Evolutionary conservation across 768 basidiomycete species (phyloP), one percentile per base, ranked within the genome.

Genomic region (Lentinula sp.): DNA sequence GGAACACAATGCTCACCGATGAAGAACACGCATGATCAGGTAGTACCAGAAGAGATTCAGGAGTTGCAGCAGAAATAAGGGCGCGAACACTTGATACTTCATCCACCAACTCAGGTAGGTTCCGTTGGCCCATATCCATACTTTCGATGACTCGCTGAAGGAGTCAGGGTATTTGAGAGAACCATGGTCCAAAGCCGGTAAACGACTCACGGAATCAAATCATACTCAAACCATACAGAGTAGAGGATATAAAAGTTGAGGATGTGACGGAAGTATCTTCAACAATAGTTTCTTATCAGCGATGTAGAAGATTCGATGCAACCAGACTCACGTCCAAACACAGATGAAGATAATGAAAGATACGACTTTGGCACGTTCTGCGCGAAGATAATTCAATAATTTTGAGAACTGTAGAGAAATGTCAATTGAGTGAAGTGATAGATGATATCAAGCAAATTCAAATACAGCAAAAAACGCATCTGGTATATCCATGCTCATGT

Each of bases 401-500:
- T 98, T 98, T 16, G 91, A 87, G 57, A 89, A 73, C 93, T 95
- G 62, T 4, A 59, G 13, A 39, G 5, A 23, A 51, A 51, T 43
- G 37, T 21, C 52, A 6, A 39, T 4, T 43, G 28, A 46, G 13
- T 54, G 5, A 54, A 45, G 28, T 46, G 7, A 9, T 11, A 48
- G 7, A 2, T 21, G 45, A 18, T 28, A 52, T 11, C n/a, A 35
- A n/a, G 40, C 37, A 56, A 59, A 21, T 48, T 10, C 46, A 75
- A 89, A 64, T 64, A 93, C 89, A 13, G 92, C 94, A 13, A 99
- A 79, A 73, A 89, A 91, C 37, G 85, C 75, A 70, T 99, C 97
- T 0, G 95, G 94, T 21, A 95, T 80, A 75, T 99, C 97, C 97
- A 98, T 98, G 70, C 94, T 97, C 75, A 95, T 81, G 67, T 88